Percentiles rank a stretch among this genome's conserved stretches.
These are phyloP conservation scores for Parastagonospora avenae DNA, from an alignment of 2,329 filamentous ascomycete species.

Conservation along the genomic window DNA sequence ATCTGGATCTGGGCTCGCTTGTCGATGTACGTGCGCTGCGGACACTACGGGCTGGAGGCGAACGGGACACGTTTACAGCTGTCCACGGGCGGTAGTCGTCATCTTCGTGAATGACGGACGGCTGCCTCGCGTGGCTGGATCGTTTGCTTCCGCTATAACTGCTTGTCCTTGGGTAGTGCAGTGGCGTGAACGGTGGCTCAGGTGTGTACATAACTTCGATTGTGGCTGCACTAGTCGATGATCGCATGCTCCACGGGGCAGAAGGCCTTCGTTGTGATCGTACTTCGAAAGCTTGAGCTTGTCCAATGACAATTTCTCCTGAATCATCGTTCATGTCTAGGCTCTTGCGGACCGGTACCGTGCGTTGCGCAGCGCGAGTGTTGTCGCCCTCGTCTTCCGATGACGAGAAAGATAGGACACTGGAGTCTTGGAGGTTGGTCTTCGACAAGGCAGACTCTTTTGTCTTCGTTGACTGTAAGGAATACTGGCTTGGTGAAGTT, in stretches of 20 bases:
- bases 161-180: constrained; percentile 20
- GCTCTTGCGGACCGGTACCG: constrained; percentile 37
- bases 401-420: constrained; percentile 48
- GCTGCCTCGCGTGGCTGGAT: constrained; percentile 42
- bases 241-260: constrained; percentile 39
- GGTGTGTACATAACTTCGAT: constrained; percentile 49
- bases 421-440: constrained; percentile 45
- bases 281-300: constrained; percentile 45
- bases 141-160: constrained; percentile 28
- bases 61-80: constrained; percentile 25
- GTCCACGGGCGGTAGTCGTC: constrained; percentile 37
- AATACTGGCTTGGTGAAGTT: constrained; percentile 38
- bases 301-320: constrained; percentile 44
- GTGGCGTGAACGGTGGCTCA: constrained; percentile 28
- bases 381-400: constrained; percentile 45
- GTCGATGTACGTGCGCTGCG: constrained; percentile 38
- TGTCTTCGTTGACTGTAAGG: constrained; percentile 34
- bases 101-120: constrained; percentile 46
- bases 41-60: constrained; percentile 34
- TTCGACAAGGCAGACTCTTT: constrained; percentile 41
- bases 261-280: constrained; percentile 33
- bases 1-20: constrained; percentile 41
- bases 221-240: constrained; percentile 43
- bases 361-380: constrained; percentile 10
- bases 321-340: constrained; percentile 40